Evolutionary conservation across 495 filamentous ascomycete genomes (phyloP), one percentile per base, ranked within the genome.

Genomic region (Xylaria palmicola): DNA sequence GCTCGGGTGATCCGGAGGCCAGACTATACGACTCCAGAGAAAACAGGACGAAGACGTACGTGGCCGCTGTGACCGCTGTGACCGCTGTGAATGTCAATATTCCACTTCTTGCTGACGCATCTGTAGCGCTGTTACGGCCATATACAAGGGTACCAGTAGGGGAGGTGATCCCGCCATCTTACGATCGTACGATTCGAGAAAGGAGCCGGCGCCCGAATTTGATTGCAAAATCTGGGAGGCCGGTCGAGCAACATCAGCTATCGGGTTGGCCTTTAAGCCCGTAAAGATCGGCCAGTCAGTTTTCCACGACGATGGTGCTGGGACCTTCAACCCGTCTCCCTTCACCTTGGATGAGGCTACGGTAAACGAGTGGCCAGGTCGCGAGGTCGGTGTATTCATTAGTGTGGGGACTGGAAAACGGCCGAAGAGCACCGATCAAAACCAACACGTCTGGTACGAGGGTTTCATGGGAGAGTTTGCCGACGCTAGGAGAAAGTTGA

Each of bases 191-290:
- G 93, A 96, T 64, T 97, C 95, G 24, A 85, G 91, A 62, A 91
- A 89, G 72, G 93, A 98, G 72, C 88, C 92, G 0, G 83, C 91
- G 4, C 89, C 93, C 0, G 91, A 95, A 70, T 90, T 90, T 59
- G 86, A 95, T 66, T 96, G 92, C 72, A 95, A 84, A 13, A 91
- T 98, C 53, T 98, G 94, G 94, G 84, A 98, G 73, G 94, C 94
- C 4, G 94, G 94, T 7, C 86, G 95, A 39, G 94, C 94, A n/a
- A 98, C 94, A 2, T 90, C 83, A 51, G 92, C 94, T 3, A 96
- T 91, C 3, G 92, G 90, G 0, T 77, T 95, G 30, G 95, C 94
- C 2, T 98, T 98, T 77, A 98, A 98, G 72, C 91, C 93, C 0
- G 92, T 98, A 39, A 90, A 90, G 63, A 90, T 98, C 53, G 95